These are phyloP conservation scores for Trichocomaceae sp. DNA, from an alignment of 2,329 filamentous ascomycete genomes.

Conservation along the genomic window DNA sequence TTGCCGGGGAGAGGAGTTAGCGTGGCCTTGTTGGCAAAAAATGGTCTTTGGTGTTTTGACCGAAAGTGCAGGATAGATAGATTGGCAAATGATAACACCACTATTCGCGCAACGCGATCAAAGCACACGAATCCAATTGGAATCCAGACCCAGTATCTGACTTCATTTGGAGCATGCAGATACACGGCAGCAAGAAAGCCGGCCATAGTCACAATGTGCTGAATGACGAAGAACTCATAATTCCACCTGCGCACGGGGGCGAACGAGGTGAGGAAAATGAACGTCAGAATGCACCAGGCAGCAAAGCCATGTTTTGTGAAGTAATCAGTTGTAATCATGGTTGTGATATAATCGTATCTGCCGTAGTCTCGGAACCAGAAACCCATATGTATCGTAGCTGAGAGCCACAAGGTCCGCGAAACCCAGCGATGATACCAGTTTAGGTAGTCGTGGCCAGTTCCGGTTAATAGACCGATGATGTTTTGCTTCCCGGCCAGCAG, in stretches of 20 bases:
- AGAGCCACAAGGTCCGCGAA: conserved; percentile 47
- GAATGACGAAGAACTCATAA: conserved; percentile 51
- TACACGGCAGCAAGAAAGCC: conserved; percentile 45
- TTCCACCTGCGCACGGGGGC: conserved; percentile 43
- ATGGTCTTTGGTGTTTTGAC: conserved; percentile 11
- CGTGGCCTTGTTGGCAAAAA: conserved; percentile 39
- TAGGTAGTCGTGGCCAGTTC: conserved; percentile 45
- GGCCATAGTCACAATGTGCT: conserved; percentile 48
- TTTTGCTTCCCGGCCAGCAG: conserved; percentile 52
- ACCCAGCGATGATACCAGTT: conserved; percentile 51
- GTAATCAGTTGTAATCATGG: conserved; percentile 43
- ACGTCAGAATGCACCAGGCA: conserved; percentile 47
- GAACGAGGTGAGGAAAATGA: conserved; percentile 47
- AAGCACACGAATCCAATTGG: conserved; percentile 42
- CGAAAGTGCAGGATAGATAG: conserved; percentile 35
- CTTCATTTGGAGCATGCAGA: conserved; percentile 42
- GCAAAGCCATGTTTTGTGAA: conserved; percentile 48
- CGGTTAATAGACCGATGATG: conserved; percentile 44
- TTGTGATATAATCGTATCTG: conserved; percentile 44
- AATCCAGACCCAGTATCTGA: conserved; percentile 42
- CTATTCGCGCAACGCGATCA: conserved; percentile 37
- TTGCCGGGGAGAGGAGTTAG: conserved; percentile 48
- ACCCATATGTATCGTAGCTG: conserved; percentile 48
- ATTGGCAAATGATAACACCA: conserved; percentile 35
- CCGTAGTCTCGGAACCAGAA: conserved; percentile 51